Evolutionary conservation across 176 grass and related monocot genomes (phyloP), one percentile per base, ranked within the genome.

Genomic region (Metroxylon sagu): DNA sequence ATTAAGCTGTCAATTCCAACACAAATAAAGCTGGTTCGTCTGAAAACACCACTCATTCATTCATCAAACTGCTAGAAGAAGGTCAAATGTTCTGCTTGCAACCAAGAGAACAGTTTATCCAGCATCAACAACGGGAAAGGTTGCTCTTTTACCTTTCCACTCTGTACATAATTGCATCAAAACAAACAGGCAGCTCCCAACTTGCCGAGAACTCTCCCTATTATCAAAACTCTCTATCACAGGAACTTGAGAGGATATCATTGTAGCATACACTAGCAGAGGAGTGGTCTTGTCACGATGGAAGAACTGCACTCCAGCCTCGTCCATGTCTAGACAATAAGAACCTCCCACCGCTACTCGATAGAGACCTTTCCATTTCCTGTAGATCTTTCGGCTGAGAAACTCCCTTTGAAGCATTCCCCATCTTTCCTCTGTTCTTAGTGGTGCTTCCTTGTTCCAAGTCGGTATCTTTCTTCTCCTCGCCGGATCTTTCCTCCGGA

Each of bases 321-420:
- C 29, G 61, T 49, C 21, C 62, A 31, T 61, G 48, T 43, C 54
- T 71, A 8, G 79, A 71, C 43, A 76, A 57, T 19, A 76, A 71
- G 26, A 82, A 59, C 12, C 54, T 70, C 29, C 56, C 50, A 26
- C 72, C 57, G 31, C 39, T 54, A 6, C 60, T 71, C 4, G 79
- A 82, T 31, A 56, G 35, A 55, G 73, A 72, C n/a, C 73, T 55
- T 53, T 53, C 79, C 53, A 65, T 49, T 49, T 76, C 73, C 35
- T 43, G 35, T 12, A 0, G 35, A 43, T 43, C 35, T 10, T 43
- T 43, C 60, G 60, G 21, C 67, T 6, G 14, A 54, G 58, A 17
- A 72, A 14, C 29, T 17, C 28, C 59, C 18, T 52, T 62, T 23
- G 70, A 25, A 39, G 70, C 5, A 58, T 53, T 25, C 5, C 26